Evolutionary conservation across 805 yeast species (phyloP), one percentile per base, ranked within the genome.

Genomic region (Metschnikowia bowlesiae): DNA sequence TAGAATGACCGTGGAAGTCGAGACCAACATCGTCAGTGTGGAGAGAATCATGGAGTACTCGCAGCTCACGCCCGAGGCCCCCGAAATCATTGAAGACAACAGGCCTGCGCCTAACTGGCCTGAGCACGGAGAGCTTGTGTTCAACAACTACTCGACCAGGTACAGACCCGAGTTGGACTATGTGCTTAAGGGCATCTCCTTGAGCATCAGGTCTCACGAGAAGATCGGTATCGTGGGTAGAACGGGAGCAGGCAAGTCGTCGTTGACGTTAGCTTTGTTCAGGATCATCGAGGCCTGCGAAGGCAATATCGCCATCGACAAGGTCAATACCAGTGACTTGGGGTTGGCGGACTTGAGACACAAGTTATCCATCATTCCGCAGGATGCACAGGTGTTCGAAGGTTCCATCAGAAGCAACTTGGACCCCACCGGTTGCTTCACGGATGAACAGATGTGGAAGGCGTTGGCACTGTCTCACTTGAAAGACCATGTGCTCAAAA

Each of bases 1-100:
- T 31, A 81, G 99, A 71, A 92, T 91, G 98, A 89, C 97, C 0
- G 99, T 94, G 40, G 99, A 94, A 61, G 96, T 94, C 42, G 99
- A 94, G 69, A 90, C 97, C 10, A 92, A 90, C 68, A 91, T 94
- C 71, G 99, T 94, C 36, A 87, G 96, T 16, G 97, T 95, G 41
- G 99, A 92, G 73, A 84, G 99, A 71, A 84, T 92, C 48, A 76
- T 88, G 68, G 99, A 92, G 67, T 92, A 91, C 67, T 81, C 96
- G 35, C 67, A 71, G n/a, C 73, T 94, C 53, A 71, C 72, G 36
- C 75, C 90, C n/a, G 99, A 94, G 72, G 98, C 97, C 7, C 89
- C 94, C 1, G 82, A 76, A 48, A 65, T 83, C 26, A 73, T 86
- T 48, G 83, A 82, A 52, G 78, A 74, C 39, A 69, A 78, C 47